phyloP scores from a whole-genome alignment of 1,284 basidiomycete species.

The Earliella scabrosa region DNA sequence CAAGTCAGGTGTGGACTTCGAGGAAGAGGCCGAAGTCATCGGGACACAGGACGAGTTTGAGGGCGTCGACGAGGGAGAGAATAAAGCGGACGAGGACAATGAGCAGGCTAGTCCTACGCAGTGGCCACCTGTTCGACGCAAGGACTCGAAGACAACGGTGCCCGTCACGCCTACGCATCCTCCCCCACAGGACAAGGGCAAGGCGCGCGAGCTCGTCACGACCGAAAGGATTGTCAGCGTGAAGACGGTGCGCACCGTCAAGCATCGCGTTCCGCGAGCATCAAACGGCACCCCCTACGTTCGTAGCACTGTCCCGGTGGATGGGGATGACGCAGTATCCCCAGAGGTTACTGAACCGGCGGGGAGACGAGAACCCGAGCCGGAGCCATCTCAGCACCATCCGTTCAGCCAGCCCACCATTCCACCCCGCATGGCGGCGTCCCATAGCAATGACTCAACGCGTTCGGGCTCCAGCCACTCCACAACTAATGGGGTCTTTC shows the following conservation, averaged over 20 bases:
- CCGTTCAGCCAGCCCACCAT: conserved; percentile 24
- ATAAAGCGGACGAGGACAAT: neutral
- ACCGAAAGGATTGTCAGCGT: too few relatives aligned
- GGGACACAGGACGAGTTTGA: neutral
- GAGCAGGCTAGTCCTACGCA: neutral
- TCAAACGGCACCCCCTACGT: conserved; percentile 3
- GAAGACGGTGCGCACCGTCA: conserved; percentile 16
- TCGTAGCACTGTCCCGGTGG: neutral
- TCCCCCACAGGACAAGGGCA: conserved; percentile 21
- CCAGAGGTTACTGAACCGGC: neutral
- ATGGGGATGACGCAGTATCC: neutral
- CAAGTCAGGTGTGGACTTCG: conserved; percentile 21
- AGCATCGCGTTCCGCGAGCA: conserved; percentile 5
- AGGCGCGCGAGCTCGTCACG: conserved; percentile 9
- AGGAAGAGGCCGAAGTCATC: conserved; percentile 7
- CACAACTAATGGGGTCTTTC: neutral
- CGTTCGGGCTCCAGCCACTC: neutral
- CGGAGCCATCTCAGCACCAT: conserved; percentile 18
- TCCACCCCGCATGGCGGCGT: neutral
- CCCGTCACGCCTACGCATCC: conserved; percentile 5
- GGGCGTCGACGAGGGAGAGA: neutral
- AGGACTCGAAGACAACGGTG: neutral
- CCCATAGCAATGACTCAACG: neutral
- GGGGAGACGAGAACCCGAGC: conserved; percentile 3
- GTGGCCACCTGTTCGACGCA: conserved; percentile 16